Percentiles rank a stretch among this genome's conserved stretches.
These are phyloP conservation scores for Russula brevipes DNA, from an alignment of 768 basidiomycete genomes.

Conservation along the genomic window DNA sequence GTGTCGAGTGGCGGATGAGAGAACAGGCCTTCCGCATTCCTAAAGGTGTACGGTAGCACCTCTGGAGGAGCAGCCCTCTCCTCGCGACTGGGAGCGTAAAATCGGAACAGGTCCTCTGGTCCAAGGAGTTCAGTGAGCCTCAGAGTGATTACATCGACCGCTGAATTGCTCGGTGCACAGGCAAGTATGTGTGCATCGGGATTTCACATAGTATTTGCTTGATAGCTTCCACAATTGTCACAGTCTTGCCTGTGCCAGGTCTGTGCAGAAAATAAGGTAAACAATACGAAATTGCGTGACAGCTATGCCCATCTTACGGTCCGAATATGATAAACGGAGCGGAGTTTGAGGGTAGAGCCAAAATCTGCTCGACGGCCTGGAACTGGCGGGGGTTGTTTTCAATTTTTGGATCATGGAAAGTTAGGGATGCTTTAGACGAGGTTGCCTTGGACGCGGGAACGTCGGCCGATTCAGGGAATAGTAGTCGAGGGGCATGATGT, in stretches of 20 bases:
- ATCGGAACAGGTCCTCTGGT: conserved; percentile 45
- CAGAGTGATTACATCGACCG: conserved; percentile 43
- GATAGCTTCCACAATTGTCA: conserved; percentile 61
- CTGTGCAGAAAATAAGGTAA: conserved; percentile 29
- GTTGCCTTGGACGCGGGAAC: not conserved
- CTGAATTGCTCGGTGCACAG: conserved; percentile 65
- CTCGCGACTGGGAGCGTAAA: conserved; percentile 51
- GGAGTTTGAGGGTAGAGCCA: conserved; percentile 23
- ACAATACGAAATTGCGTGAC: not conserved
- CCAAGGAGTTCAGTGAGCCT: conserved; percentile 35
- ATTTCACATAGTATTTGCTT: conserved; percentile 45
- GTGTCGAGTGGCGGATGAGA: conserved; percentile 3
- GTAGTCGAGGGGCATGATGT: not conserved
- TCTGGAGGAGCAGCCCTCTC: conserved; percentile 38
- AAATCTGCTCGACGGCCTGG: not conserved
- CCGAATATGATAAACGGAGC: conserved; percentile 59
- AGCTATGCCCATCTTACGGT: conserved; percentile 41
- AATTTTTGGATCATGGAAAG: conserved; percentile 4
- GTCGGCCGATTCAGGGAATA: conserved; percentile 1
- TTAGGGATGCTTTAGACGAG: not conserved
- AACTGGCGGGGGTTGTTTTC: conserved; percentile 3
- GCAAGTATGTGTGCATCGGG: conserved; percentile 48
- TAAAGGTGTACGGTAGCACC: conserved; percentile 34
- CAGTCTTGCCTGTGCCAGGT: conserved; percentile 64
- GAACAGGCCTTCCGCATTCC: conserved; percentile 34